Base-by-base conservation (phyloP, 2,329 filamentous ascomycete genomes). In the Gyromitra esculenta region DNA sequence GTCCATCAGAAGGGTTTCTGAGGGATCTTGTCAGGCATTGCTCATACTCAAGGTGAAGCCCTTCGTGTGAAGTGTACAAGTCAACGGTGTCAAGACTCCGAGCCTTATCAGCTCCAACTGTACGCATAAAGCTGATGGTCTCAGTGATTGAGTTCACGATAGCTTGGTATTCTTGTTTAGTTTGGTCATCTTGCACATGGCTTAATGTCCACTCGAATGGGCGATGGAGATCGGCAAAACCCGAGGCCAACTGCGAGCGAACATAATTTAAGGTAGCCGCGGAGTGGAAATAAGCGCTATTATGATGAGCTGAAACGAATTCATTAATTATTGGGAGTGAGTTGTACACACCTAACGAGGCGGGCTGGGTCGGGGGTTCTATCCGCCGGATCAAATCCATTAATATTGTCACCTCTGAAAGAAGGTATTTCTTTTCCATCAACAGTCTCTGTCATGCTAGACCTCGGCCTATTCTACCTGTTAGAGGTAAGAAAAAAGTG, bases 181-280 rank as follows among this genome's bases (percentile, higher is more conserved):
- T 88, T 39, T 88, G 88, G 0, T 92, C 91, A 81, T 97, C 93
- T 80, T 90, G 90, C 50, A 98, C 94, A 82, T 98, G 95, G 57
- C 94, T 95, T 1, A 99, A 88, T 15, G 91, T 92, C 96, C 96
- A 99, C 86, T 98, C 93, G 39, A 99, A 87, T 0, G 96, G 96
- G 21, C 92, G 92, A 85, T 97, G 94, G 60, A 99, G 87, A 83
- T 99, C 96, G 5, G 96, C 96, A 78, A 99, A 92, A 15, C 96
- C 96, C 1, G 93, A 94, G 0, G 92, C 88, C 54, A 98, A 86
- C 63, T 95, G 90, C 15, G 92, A 91, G 60, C 96, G 90, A 77
- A 97, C 89, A 84, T 96, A 98, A 85, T 99, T 99, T 77, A 97
- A 87, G 0, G 96, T 99, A 7, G 94, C 93, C 1, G 96, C 93